Evolutionary conservation across 2,329 filamentous ascomycete genomes (phyloP).

Genomic region (Hawksworthiomyces lignivorus): DNA sequence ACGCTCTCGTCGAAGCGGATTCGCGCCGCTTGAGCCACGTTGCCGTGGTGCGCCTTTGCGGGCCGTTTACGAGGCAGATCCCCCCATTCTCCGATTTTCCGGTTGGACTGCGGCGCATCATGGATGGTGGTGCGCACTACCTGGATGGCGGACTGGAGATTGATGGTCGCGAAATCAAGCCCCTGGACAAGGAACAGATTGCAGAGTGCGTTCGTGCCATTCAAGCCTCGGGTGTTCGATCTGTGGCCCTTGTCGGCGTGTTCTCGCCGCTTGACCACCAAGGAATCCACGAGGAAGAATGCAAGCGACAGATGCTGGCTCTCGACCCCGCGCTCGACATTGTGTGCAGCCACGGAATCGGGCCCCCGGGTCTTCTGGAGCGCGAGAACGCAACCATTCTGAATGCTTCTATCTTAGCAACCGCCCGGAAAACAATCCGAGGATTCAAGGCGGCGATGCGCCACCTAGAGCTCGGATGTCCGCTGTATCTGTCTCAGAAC

Average conservation of each 20-base stretch:
- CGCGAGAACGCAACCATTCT: slow-evolving; percentile 58
- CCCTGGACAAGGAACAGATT: slow-evolving; percentile 32
- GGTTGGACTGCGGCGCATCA: slow-evolving; percentile 32
- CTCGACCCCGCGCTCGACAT: slow-evolving; percentile 28
- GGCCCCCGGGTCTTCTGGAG: slow-evolving; percentile 48
- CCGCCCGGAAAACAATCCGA: slow-evolving; percentile 47
- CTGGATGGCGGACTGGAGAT: slow-evolving; percentile 47
- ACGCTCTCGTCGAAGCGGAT: slow-evolving; percentile 17
- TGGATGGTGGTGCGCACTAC: slow-evolving; percentile 37
- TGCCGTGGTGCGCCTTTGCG: slow-evolving; percentile 26
- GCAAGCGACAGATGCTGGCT: slow-evolving; percentile 38
- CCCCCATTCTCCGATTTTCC: slow-evolving; percentile 35
- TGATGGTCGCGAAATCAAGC: slow-evolving; percentile 39
- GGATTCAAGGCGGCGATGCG: slow-evolving; percentile 46
- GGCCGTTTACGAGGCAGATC: slow-evolving; percentile 28
- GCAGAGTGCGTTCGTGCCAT: slow-evolving; percentile 16
- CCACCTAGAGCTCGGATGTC: slow-evolving; percentile 41
- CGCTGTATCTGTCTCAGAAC: slow-evolving; percentile 55
- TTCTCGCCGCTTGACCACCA: slow-evolving; percentile 52
- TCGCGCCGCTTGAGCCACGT: slow-evolving; percentile 19
- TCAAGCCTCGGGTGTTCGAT: slow-evolving; percentile 22
- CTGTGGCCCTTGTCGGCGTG: slow-evolving; percentile 48
- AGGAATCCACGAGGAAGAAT: slow-evolving; percentile 41
- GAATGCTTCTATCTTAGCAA: slow-evolving; percentile 52
- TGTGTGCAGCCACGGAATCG: slow-evolving; percentile 33